Base-by-base conservation (phyloP, 495 filamentous ascomycete species). In the Penicillium arizonense region DNA sequence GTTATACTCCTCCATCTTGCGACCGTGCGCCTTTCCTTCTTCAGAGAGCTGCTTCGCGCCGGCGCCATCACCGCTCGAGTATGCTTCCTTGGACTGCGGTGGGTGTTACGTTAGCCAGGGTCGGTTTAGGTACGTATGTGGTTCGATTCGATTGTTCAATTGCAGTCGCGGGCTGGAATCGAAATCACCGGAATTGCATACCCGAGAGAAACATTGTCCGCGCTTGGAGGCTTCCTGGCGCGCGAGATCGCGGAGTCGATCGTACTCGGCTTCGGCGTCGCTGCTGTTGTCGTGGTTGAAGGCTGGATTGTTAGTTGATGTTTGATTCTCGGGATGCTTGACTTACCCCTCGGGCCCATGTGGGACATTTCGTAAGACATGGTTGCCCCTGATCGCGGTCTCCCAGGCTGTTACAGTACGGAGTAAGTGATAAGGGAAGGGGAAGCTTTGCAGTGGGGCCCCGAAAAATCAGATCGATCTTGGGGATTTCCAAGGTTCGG, bases 161-260 rank as follows among this genome's bases (percentile, higher is more conserved):
- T 18, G 34, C 43, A 34, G 28, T 30, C 28, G 28, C 28, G 28
- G 47, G 26, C 36, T n/a, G 36, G 30, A 47, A 53, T 20, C 16
- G 36, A 18, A 18, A 18, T 18, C 18, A 1, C 18, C 1, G 18
- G 28, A 43, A 37, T 55, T 4, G 55, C 63, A 37, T 77, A 90
- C 88, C 65, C 77, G 75, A 53, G 87, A 81, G 61, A 92, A 90
- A 72, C 89, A 96, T 24, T 77, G 77, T 30, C 78, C 79, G 59
- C 87, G 86, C 74, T 92, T 89, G 24, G 76, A 77, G 43, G 83
- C 88, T 71, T 95, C 91, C 57, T 82, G 78, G 47, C 86, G 83
- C 10, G 93, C 94, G 20, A 95, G 84, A 52, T 82, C 82, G 54
- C 94, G 90, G 8, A 97, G 81, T 30, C 90, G 91, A 61, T 97